phyloP scores from a whole-genome alignment of 441 rosid genomes.

The Eugenia klotzschiana region DNA sequence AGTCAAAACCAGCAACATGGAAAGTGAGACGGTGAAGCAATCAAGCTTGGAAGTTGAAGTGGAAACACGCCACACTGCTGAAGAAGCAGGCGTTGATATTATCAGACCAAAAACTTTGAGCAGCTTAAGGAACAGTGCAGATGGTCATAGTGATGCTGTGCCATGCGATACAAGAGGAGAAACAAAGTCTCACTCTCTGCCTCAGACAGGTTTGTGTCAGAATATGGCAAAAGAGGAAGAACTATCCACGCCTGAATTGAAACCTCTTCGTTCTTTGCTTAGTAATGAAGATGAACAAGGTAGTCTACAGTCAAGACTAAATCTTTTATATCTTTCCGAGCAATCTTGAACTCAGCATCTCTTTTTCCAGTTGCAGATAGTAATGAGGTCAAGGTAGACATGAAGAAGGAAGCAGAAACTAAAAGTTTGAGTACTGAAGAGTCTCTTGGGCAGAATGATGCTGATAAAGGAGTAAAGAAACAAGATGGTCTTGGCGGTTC shows the following conservation, averaged over 20 bases:
- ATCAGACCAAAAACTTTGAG: not conserved
- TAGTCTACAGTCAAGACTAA: not conserved
- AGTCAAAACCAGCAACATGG: conserved; percentile 7
- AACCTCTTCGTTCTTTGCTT: conserved; percentile 20
- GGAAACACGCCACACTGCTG: conserved; percentile 1
- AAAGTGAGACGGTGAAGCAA: not conserved
- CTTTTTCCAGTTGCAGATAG: conserved; percentile 24
- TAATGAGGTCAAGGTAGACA: conserved; percentile 4
- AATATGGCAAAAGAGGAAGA: conserved; percentile 11
- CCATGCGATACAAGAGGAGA: conserved; percentile 6
- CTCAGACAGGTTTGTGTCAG: conserved; percentile 6
- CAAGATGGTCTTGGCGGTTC: conserved; percentile 12
- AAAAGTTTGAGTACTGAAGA: conserved; percentile 18
- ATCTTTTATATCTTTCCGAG: not conserved
- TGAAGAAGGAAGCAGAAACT: conserved; percentile 18
- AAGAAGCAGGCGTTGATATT: conserved; percentile 5
- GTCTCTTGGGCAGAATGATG: conserved; percentile 11
- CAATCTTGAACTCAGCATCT: not conserved
- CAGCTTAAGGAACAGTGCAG: not conserved
- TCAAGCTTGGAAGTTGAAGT: not conserved
- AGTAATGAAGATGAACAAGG: conserved; percentile 17
- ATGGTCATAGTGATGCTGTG: not conserved
- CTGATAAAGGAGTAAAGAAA: conserved; percentile 25
- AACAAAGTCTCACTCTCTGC: conserved; percentile 3
- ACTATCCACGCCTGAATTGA: conserved; percentile 13